Conservation (phyloP, 228 moss, liverwort and hornwort species). For the Sphagnum fallax region DNA sequence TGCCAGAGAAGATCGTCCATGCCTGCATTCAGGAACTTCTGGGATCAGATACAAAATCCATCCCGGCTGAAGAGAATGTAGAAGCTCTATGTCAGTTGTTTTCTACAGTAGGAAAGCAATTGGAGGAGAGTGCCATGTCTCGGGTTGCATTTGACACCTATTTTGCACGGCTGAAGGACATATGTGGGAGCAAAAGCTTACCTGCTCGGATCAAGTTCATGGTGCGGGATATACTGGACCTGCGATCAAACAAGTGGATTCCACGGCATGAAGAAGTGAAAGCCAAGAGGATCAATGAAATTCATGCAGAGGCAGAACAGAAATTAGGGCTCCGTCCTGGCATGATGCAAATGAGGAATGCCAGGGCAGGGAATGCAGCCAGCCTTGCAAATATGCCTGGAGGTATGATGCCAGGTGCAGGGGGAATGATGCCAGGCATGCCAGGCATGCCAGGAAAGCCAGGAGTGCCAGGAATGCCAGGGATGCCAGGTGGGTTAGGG, state of each 20-base stretch:
- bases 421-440: conserved; percentile 24
- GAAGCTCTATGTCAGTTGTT: conserved; percentile 65
- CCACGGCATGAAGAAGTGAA: conserved; percentile 63
- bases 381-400: conserved; percentile 2
- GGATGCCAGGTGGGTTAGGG: background rate
- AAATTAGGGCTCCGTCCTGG: conserved; percentile 63
- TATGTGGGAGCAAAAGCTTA: conserved; percentile 18
- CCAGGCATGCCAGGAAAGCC: conserved; percentile 7
- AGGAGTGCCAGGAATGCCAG: conserved; percentile 7
- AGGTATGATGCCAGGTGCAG: conserved; percentile 14
- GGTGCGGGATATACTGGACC: conserved; percentile 56
- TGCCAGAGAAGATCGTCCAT: conserved; percentile 70
- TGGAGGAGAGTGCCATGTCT: conserved; percentile 49
- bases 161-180: conserved; percentile 30
- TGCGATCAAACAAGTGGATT: conserved; percentile 47
- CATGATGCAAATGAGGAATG: conserved; percentile 24
- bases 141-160: conserved; percentile 31
- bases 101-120: conserved; percentile 53
- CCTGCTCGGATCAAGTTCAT: conserved; percentile 54
- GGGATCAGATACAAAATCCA: conserved; percentile 36
- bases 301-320: conserved; percentile 62
- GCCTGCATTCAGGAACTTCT: conserved; percentile 73
- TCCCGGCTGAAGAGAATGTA: conserved; percentile 76
- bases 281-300: conserved; percentile 61
- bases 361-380: conserved; percentile 17